phyloP scores from a whole-genome alignment of 257 asterid species.

The Knoxia roxburghii region DNA sequence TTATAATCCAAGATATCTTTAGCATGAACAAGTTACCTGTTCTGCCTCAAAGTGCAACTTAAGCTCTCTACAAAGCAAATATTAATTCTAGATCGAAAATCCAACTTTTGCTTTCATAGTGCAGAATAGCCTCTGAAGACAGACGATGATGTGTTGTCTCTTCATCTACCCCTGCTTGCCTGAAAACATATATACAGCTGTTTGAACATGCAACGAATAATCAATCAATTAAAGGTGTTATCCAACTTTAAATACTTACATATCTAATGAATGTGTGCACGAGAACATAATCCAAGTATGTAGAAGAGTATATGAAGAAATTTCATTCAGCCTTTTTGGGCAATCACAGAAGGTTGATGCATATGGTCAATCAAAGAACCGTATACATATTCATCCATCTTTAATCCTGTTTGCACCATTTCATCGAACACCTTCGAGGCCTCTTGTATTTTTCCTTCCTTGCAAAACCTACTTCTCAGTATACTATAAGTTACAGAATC shows the following conservation, averaged over 20 bases:
- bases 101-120: too few relatives aligned
- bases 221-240: background rate
- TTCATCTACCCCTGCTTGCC: conserved; percentile 12
- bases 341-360: conserved; percentile 36
- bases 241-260: conserved; percentile 1
- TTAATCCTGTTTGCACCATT: conserved; percentile 45
- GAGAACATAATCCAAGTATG: too few relatives aligned
- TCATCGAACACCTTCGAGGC: conserved; percentile 51
- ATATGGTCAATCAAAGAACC: conserved; percentile 57
- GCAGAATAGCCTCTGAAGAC: background rate
- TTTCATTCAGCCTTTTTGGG: conserved; percentile 32
- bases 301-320: background rate
- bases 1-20: too few relatives aligned
- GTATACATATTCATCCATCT: conserved; percentile 57
- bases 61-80: too few relatives aligned
- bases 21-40: too few relatives aligned
- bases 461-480: conserved; percentile 48
- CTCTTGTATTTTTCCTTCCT: conserved; percentile 56
- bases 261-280: background rate
- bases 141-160: background rate
- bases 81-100: too few relatives aligned
- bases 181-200: conserved; percentile 1
- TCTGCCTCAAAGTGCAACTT: too few relatives aligned
- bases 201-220: background rate
- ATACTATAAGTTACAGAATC: conserved; percentile 65